A percentile compares a stretch with the other conserved stretches of the same genome.
Evolutionary conservation across 2,329 filamentous ascomycete genomes (phyloP).

Genomic region (Lachnellula suecica): DNA sequence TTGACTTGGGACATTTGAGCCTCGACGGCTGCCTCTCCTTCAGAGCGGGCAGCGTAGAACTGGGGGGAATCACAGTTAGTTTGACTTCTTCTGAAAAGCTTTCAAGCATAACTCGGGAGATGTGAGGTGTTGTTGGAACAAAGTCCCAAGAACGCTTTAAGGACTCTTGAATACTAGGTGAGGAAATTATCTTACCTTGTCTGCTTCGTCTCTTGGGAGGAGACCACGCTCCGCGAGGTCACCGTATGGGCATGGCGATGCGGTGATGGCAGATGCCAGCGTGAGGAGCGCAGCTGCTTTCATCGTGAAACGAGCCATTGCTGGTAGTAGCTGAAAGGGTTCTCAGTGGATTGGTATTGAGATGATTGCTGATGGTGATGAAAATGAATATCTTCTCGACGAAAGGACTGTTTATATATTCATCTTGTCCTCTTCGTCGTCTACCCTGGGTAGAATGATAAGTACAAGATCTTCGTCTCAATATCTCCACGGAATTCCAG

Average conservation of each 20-base stretch:
- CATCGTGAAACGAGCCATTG: background rate
- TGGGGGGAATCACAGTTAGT: too few species aligned
- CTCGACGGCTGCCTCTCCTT: background rate
- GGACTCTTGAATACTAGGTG: too few species aligned
- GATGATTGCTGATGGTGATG: background rate
- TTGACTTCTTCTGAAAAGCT: too few species aligned
- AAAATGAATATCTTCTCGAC: background rate
- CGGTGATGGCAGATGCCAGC: background rate
- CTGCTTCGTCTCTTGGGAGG: background rate
- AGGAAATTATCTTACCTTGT: too few species aligned
- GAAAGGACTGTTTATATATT: background rate
- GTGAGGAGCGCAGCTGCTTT: background rate
- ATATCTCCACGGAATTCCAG: too few species aligned
- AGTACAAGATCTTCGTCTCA: too few species aligned
- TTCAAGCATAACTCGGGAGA: too few species aligned
- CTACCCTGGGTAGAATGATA: too few species aligned
- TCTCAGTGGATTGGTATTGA: background rate
- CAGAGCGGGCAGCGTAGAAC: conserved; percentile 1
- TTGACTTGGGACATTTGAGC: too few species aligned
- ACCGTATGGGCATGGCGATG: background rate
- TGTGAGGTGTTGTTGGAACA: too few species aligned
- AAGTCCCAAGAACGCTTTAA: too few species aligned
- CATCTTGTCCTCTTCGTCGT: background rate
- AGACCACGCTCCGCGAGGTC: conserved; percentile 1
- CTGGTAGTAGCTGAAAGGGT: background rate